These are phyloP conservation scores for Racocetra persica DNA, from an alignment of 371 early-diverging fungal genomes.

Conservation along the genomic window DNA sequence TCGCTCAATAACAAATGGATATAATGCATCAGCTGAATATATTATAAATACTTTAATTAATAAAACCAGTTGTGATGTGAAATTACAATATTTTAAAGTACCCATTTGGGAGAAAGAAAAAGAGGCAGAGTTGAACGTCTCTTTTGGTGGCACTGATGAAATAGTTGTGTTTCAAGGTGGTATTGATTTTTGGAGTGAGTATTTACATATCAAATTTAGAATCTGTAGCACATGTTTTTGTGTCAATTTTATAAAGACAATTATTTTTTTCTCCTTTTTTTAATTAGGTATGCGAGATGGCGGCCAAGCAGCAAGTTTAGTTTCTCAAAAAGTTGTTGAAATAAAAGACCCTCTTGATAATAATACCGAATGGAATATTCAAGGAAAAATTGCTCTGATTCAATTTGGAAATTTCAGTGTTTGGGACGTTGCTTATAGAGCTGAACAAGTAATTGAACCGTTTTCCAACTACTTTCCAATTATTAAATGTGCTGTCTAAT, in stretches of 20 bases:
- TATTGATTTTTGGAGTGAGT: conserved; percentile 56
- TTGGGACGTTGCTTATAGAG: conserved; percentile 50
- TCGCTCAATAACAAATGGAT: conserved; percentile 53
- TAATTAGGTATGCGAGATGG: conserved; percentile 52
- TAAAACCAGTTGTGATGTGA: conserved; percentile 50
- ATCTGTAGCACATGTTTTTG: neutral
- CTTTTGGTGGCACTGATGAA: conserved; percentile 4
- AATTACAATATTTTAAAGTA: conserved; percentile 51
- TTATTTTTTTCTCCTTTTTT: neutral
- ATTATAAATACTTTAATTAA: conserved; percentile 47
- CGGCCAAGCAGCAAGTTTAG: conserved; percentile 48
- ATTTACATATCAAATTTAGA: neutral
- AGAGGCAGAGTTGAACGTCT: conserved; percentile 48
- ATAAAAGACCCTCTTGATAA: conserved; percentile 48
- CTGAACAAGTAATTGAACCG: conserved; percentile 46
- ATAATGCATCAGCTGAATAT: conserved; percentile 54
- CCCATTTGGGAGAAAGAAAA: conserved; percentile 53
- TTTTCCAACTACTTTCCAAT: too few relatives aligned
- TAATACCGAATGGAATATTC: conserved; percentile 44
- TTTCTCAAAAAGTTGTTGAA: conserved; percentile 45
- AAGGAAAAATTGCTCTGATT: conserved; percentile 51
- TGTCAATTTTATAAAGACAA: neutral
- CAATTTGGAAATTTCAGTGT: conserved; percentile 48
- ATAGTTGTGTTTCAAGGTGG: conserved; percentile 49
- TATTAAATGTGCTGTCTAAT: too few relatives aligned